These are phyloP conservation scores for Nakataea oryzae DNA, from an alignment of 2,329 filamentous ascomycete species.

Conservation along the genomic window DNA sequence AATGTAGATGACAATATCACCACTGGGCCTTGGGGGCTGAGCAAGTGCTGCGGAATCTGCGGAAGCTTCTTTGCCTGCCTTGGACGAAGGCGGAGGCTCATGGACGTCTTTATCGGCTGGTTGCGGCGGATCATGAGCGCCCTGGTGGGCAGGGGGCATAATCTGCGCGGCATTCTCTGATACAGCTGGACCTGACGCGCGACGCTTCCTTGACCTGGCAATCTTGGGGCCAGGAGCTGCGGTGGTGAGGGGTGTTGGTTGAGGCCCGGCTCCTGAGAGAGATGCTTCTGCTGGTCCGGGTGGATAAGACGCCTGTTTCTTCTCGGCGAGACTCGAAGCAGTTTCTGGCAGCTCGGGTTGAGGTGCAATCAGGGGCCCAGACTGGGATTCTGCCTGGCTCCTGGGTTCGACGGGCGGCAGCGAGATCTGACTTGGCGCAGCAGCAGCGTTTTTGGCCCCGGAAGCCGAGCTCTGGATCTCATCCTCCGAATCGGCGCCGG, in stretches of 20 bases:
- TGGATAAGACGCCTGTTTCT: not conserved
- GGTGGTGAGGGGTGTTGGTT: not conserved
- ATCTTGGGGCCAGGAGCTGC: not conserved
- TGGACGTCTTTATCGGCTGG: not conserved
- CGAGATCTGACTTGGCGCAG: not conserved
- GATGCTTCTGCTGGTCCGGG: not conserved
- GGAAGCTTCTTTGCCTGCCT: not conserved
- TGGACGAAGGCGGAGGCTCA: not conserved
- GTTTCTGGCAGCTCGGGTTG: not conserved
- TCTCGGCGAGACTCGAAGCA: not conserved
- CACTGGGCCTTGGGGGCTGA: not conserved
- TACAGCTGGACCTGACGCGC: not conserved
- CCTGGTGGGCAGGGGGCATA: not conserved
- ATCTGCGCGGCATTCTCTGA: not conserved
- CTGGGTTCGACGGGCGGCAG: not conserved
- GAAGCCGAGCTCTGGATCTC: not conserved
- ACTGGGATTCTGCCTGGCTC: too few species aligned
- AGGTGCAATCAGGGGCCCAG: too few species aligned
- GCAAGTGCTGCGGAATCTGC: not conserved
- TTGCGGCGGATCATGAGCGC: not conserved
- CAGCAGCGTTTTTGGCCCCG: not conserved
- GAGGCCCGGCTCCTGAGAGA: not conserved
- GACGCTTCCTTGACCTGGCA: not conserved
- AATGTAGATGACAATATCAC: conserved; percentile 1
- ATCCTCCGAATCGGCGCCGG: conserved; percentile 2